phyloP scores from a whole-genome alignment of 768 basidiomycete species.

The Suillus occidentalis region DNA sequence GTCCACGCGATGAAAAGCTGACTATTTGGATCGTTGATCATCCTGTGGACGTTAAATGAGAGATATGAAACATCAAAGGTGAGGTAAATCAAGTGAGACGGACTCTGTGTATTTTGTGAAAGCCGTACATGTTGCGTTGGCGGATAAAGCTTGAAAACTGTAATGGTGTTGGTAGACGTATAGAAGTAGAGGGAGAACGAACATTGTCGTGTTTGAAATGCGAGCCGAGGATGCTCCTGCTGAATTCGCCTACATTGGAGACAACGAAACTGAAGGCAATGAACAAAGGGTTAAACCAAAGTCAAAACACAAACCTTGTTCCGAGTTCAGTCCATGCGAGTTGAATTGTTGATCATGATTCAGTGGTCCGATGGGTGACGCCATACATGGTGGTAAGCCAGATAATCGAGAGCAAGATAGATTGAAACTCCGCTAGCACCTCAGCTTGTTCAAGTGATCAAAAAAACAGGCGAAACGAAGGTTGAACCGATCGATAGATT shows the following conservation, averaged over 20 bases:
- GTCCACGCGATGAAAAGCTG: constrained; percentile 83
- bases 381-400: too few relatives aligned
- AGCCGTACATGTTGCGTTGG: constrained; percentile 94
- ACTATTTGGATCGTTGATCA: constrained; percentile 84
- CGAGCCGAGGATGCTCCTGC: constrained; percentile 76
- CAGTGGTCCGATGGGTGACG: too few relatives aligned
- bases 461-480: too few relatives aligned
- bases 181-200: constrained; percentile 25
- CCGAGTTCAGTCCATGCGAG: constrained; percentile 83
- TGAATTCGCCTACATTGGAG: constrained; percentile 84
- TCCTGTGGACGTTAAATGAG: constrained; percentile 42
- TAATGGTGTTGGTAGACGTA: constrained; percentile 6
- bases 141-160: constrained; percentile 94
- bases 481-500: too few relatives aligned
- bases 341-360: constrained; percentile 73
- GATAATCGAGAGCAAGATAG: too few relatives aligned
- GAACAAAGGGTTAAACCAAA: not conserved
- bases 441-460: constrained; percentile 41
- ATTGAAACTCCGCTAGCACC: too few relatives aligned
- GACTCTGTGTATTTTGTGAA: too few relatives aligned
- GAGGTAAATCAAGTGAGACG: too few relatives aligned
- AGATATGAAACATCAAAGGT: not conserved
- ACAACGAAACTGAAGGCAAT: constrained; percentile 63
- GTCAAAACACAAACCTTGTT: constrained; percentile 40
- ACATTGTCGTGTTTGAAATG: constrained; percentile 93